These are phyloP conservation scores for Penicillium mononematosum DNA, from an alignment of 495 filamentous ascomycete genomes.

Conservation along the genomic window DNA sequence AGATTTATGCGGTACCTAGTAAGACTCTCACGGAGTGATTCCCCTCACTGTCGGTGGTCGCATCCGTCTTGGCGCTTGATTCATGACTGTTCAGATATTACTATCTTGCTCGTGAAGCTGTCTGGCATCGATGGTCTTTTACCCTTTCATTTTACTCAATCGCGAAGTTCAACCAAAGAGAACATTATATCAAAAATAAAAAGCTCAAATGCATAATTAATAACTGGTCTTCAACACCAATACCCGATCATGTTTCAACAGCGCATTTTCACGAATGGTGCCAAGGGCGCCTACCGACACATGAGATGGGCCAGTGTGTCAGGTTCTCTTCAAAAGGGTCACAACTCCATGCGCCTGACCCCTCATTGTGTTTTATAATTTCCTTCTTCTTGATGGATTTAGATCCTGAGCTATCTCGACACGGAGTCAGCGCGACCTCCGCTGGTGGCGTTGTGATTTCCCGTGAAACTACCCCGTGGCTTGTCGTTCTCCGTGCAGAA, in stretches of 20 bases:
- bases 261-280: background rate
- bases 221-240: too few species aligned
- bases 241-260: background rate
- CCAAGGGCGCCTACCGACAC: slow-evolving; percentile 11
- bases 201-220: background rate
- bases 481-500: background rate
- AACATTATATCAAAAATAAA: background rate
- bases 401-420: slow-evolving; percentile 12
- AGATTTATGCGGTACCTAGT: background rate
- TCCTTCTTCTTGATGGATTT: background rate
- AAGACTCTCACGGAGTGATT: background rate
- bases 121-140: background rate
- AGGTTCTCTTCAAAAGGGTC: background rate
- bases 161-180: background rate
- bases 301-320: background rate
- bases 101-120: background rate
- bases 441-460: slow-evolving; percentile 19
- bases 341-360: background rate
- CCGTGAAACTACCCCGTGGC: background rate
- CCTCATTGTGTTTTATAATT: background rate
- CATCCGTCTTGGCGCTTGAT: slow-evolving; percentile 4
- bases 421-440: slow-evolving; percentile 4
- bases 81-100: background rate
- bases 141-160: background rate
- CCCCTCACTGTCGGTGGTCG: background rate